phyloP scores from a whole-genome alignment of 2,329 filamentous ascomycete species.

The Pseudogymnoascus verrucosus region DNA sequence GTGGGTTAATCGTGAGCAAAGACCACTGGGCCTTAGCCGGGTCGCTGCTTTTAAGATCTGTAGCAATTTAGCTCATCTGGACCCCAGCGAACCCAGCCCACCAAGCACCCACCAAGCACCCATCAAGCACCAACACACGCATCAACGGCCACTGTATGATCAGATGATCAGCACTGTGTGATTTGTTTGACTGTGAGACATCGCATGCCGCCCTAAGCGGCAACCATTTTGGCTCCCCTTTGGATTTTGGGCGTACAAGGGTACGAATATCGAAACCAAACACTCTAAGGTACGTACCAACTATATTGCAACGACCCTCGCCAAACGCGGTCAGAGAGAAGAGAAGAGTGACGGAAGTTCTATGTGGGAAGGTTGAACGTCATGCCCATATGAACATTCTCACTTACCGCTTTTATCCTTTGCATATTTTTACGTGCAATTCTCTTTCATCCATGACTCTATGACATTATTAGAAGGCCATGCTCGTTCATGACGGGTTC shows the following conservation, averaged over 20 bases:
- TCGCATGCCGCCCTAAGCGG: neutral
- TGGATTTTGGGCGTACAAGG: neutral
- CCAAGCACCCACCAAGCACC: neutral
- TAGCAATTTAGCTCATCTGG: neutral
- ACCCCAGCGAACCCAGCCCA: neutral
- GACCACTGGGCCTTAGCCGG: neutral
- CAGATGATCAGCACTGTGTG: neutral
- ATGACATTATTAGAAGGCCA: slow-evolving; percentile 26
- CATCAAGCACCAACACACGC: neutral
- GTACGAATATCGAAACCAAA: neutral
- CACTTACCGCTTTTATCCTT: neutral
- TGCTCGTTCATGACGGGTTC: slow-evolving; percentile 24
- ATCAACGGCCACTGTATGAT: neutral
- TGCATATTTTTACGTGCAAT: slow-evolving; percentile 8
- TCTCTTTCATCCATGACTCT: slow-evolving; percentile 21
- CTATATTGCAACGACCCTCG: neutral
- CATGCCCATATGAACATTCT: neutral
- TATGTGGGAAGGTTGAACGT: neutral
- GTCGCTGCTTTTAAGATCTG: neutral
- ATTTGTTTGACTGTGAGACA: neutral
- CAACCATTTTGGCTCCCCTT: neutral
- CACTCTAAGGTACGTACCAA: slow-evolving; percentile 2
- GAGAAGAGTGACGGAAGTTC: neutral
- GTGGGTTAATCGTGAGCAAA: slow-evolving; percentile 1
- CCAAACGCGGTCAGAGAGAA: neutral